Evolutionary conservation across 2,329 filamentous ascomycete genomes (phyloP), one percentile per base, ranked within the genome.

Genomic region (Sporothrix phasma): DNA sequence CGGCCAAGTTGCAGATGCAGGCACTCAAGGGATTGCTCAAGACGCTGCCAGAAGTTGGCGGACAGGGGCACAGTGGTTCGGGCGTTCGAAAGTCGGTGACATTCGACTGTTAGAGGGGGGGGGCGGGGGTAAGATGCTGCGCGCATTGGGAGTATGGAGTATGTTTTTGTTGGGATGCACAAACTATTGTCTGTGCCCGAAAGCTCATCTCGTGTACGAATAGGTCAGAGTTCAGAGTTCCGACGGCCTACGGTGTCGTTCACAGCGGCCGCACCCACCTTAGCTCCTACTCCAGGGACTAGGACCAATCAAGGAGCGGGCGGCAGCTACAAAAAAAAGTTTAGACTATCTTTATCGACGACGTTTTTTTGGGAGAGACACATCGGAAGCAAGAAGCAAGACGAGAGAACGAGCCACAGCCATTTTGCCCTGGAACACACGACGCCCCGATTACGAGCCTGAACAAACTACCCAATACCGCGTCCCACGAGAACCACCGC

Each of bases 1-100:
- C 65, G 46, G 68, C 67, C 3, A 66, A 63, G 26, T 43, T 58
- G 45, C 66, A 68, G 62, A 58, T 69, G 61, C 62, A 65, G 47
- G 64, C 64, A 41, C 51, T 69, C 46, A 46, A 64, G 13, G 64
- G 61, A 1, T 47, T 69, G 45, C 43, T 65, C 3, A 61, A 62
- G 49, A 67, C 67, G 53, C 47, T 69, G 37, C 66, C 65, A 11
- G 29, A n/a, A 1, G 29, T 37, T 22, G 51, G n/a, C 3, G 29
- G 17, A 17, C 8, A 53, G 17, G 58, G 31, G 17, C 11, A 47
- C 34, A 24, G 34, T 2, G 19, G 3, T 49, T 8, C 19, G 26
- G 46, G 29, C 8, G 47, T 49, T 10, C 47, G 29, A 17, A 65
- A 67, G 34, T 37, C 31, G 22, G 66, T 66, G 26, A 62, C 64